Conservation (phyloP, 345 rosid genomes). For the Camelina hispida region DNA sequence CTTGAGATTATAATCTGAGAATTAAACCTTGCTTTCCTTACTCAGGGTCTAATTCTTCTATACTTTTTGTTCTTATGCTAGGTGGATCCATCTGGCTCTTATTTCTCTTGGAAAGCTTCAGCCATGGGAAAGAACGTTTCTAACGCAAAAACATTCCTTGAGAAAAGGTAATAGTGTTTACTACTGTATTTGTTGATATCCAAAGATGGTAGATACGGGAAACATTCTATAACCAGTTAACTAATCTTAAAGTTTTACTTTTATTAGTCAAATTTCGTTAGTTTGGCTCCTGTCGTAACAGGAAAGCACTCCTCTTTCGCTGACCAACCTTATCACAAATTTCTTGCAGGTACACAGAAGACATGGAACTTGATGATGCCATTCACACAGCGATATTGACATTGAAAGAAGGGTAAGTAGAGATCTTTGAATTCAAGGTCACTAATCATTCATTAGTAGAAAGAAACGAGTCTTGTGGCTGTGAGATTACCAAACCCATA, state of each 20-base stretch:
- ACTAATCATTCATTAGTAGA: slow-evolving; percentile 1
- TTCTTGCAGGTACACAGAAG: slow-evolving; percentile 77
- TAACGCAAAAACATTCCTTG: slow-evolving; percentile 93
- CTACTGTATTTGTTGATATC: slow-evolving; percentile 11
- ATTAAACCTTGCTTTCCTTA: background rate
- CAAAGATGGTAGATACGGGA: background rate
- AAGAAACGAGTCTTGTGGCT: background rate
- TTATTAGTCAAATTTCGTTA: background rate
- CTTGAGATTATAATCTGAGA: background rate
- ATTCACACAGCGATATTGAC: slow-evolving; percentile 96
- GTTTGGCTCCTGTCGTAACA: slow-evolving; percentile 4
- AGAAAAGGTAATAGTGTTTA: slow-evolving; percentile 66
- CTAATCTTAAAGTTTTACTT: slow-evolving; percentile 1
- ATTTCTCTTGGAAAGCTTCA: slow-evolving; percentile 98
- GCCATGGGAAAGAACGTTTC: slow-evolving; percentile 98
- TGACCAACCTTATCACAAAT: background rate
- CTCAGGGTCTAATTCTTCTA: background rate
- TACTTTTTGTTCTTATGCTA: slow-evolving; percentile 30
- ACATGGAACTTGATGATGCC: slow-evolving; percentile 99
- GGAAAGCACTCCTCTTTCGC: background rate
- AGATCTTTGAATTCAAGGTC: background rate
- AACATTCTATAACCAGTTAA: slow-evolving; percentile 4
- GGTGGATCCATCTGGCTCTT: slow-evolving; percentile 98
- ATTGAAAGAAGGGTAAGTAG: slow-evolving; percentile 85
- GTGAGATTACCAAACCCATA: slow-evolving; percentile 12